A percentile compares a stretch with the other conserved stretches of the same genome.
Conservation (phyloP, 768 basidiomycete genomes). For the Tylopilus sp. region DNA sequence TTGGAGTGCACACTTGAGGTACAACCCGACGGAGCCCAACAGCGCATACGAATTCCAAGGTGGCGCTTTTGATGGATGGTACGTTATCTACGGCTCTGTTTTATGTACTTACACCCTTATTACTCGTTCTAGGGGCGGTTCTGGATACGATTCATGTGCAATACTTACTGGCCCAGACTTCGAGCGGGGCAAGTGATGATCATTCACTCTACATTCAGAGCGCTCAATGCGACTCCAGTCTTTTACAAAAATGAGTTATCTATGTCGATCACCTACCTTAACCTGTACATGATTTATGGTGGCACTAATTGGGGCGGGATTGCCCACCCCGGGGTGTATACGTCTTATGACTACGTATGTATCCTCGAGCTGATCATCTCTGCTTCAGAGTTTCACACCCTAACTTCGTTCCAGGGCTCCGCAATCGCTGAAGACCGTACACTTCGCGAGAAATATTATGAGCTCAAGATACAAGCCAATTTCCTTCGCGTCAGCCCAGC, state of each 20-base stretch:
- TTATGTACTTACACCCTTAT: neutral
- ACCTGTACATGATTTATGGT: conserved; percentile 58
- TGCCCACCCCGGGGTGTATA: conserved; percentile 53
- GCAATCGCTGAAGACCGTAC: conserved; percentile 51
- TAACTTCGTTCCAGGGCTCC: conserved; percentile 35
- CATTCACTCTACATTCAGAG: neutral
- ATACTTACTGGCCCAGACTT: conserved; percentile 24
- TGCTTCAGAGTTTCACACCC: neutral
- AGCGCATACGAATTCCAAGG: conserved; percentile 32
- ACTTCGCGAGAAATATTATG: conserved; percentile 52
- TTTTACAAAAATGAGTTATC: conserved; percentile 22
- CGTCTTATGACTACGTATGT: conserved; percentile 57
- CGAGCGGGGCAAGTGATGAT: conserved; percentile 17
- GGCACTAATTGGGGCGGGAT: conserved; percentile 64
- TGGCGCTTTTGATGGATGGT: conserved; percentile 54
- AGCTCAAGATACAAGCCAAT: conserved; percentile 49
- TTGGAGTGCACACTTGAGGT: conserved; percentile 38
- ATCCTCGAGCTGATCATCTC: neutral
- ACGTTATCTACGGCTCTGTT: conserved; percentile 32
- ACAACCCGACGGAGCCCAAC: conserved; percentile 22
- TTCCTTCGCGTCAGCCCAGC: conserved; percentile 50
- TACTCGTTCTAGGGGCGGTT: conserved; percentile 18
- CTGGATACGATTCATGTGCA: conserved; percentile 20
- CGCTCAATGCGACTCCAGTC: conserved; percentile 7
- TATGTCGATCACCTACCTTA: conserved; percentile 26